Conservation (phyloP, 1,284 basidiomycete species). For the Heimioporus retisporus region DNA sequence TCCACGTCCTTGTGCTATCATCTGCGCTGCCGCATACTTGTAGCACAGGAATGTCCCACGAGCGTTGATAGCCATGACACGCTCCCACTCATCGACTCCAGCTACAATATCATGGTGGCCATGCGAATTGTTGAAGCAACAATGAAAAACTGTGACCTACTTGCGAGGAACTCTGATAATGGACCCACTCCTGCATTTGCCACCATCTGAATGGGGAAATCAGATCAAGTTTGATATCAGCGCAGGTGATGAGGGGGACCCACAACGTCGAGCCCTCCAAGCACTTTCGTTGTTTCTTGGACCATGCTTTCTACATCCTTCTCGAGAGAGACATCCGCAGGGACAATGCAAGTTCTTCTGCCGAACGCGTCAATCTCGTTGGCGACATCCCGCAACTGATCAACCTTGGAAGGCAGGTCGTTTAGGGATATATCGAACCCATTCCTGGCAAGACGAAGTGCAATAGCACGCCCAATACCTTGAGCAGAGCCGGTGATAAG, state of each 20-base stretch:
- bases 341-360: constrained; percentile 8
- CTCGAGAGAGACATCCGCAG: constrained; percentile 17
- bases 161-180: neutral
- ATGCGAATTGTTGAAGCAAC: neutral
- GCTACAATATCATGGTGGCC: constrained; percentile 15
- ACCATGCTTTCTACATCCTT: constrained; percentile 19
- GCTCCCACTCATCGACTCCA: constrained; percentile 34
- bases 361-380: constrained; percentile 14
- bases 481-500: constrained; percentile 18
- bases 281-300: neutral
- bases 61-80: constrained; percentile 36
- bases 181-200: constrained; percentile 14
- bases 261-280: constrained; percentile 24
- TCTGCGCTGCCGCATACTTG: constrained; percentile 45
- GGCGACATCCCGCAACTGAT: constrained; percentile 12
- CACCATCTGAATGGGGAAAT: constrained; percentile 14
- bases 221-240: neutral
- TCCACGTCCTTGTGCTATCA: constrained; percentile 48
- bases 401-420: constrained; percentile 10
- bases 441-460: constrained; percentile 18
- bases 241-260: neutral
- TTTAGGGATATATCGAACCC: constrained; percentile 20
- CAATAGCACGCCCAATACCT: constrained; percentile 12
- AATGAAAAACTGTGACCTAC: constrained; percentile 1
- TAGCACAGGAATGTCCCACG: constrained; percentile 44